Base-by-base conservation (phyloP, 2,329 filamentous ascomycete genomes). In the Colletotrichum nymphaeae region DNA sequence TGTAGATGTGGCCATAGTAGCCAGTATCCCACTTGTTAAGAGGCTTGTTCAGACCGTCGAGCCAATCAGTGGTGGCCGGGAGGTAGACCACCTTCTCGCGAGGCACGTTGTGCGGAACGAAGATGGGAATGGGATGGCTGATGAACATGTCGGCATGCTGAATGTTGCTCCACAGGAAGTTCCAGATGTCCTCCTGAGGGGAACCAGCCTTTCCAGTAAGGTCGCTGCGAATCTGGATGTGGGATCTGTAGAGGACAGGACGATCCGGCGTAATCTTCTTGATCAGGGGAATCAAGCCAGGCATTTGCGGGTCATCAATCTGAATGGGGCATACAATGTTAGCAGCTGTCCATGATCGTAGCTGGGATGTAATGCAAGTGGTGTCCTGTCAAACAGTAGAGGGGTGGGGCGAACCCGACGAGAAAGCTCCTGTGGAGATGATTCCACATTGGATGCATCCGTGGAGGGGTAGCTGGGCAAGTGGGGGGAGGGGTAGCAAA, bases 261-360 rank as follows among this genome's bases (percentile, higher is more conserved):
- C 94, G 89, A n/a, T 92, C 81, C 1, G 93, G 93, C 1, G 93
- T 93, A 7, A 88, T 73, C 70, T 89, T 84, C 83, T 95, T 96
- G 78, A 94, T 92, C 42, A 96, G 84, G 4, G 92, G 91, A 67
- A 96, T 94, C 49, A 97, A 85, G 6, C 89, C 90, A 3, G 94
- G 93, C 94, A 96, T 96, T 81, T 97, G 94, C 1, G 94, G 93
- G 76, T 97, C 94, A 77, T 97, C 94, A 65, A 96, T 90, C 88
- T 89, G 71, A 19, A 56, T 5, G 7, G 52, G 14, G 28, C 30
- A 5, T 35, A 26, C 49, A 60, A 5, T 6, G 74, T 77, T 63
- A 73, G 66, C 46, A 22, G 35, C 6, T 24, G n/a, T 26, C 32
- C 52, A 32, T 12, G 35, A 57, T 7, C 16, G n/a, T 14, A 58